Percentiles rank a stretch among this genome's conserved stretches.
phyloP scores from a whole-genome alignment of 2,329 filamentous ascomycete species.

The Cladosporium oxysporum region DNA sequence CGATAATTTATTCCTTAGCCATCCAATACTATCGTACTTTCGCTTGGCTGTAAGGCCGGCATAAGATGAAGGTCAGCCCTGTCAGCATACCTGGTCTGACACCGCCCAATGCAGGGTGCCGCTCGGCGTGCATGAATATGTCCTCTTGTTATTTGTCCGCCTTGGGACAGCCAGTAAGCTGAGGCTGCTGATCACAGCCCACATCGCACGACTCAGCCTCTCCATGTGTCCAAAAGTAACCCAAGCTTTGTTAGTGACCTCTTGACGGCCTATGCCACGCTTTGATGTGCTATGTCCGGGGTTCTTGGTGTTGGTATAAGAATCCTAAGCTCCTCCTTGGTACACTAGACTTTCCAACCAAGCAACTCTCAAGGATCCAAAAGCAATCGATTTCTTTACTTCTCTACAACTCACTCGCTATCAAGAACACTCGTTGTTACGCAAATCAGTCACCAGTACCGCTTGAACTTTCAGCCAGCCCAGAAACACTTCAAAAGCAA shows the following conservation, averaged over 20 bases:
- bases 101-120: conserved; percentile 10
- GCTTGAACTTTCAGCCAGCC: neutral
- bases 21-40: neutral
- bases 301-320: conserved; percentile 13
- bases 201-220: conserved; percentile 10
- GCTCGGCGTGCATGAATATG: conserved; percentile 8
- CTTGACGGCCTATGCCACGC: conserved; percentile 5
- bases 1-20: conserved; percentile 13
- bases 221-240: conserved; percentile 15
- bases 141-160: conserved; percentile 8
- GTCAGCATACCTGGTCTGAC: conserved; percentile 6
- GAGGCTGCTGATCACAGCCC: conserved; percentile 16
- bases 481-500: conserved; percentile 7
- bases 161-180: conserved; percentile 13
- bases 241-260: conserved; percentile 1
- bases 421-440: conserved; percentile 7
- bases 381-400: neutral
- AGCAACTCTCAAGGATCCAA: conserved; percentile 8
- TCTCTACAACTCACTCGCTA: conserved; percentile 5
- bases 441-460: neutral
- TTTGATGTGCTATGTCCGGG: neutral
- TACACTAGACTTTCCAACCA: neutral
- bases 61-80: conserved; percentile 8
- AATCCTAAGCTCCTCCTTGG: conserved; percentile 11
- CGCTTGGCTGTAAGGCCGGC: conserved; percentile 10